Evolutionary conservation across 2,329 filamentous ascomycete species (phyloP), one percentile per base, ranked within the genome.

Genomic region (Penicillium sp.): DNA sequence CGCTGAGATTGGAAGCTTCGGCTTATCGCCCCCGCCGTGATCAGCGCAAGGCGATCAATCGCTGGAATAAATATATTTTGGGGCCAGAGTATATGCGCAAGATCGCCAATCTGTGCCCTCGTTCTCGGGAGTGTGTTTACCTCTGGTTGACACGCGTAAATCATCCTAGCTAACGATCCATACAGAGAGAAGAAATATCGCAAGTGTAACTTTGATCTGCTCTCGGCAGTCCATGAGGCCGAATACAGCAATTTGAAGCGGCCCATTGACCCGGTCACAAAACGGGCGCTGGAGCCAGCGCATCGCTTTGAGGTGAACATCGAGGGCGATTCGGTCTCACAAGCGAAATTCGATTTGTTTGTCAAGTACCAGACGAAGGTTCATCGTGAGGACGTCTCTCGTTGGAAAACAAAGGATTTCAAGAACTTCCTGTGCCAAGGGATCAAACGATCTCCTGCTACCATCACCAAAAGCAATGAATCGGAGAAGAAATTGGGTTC

Each of bases 231-330:
- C 26, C 77, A 79, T 54, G 73, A 74, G 54, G 65, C 73, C 6
- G 78, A 81, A 66, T 80, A 80, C 53, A 55, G 60, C 52, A 70
- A 73, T 33, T 58, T 81, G 29, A 72, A 75, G 55, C 72, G 73
- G 15, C 78, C 77, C 6, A 65, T 75, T 40, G 76, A 78, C 54
- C 76, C 76, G 14, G 71, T 69, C 49, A 77, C 75, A 11, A 75
- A 77, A 57, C 62, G 65, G n/a, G 66, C 70, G 0, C 69, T 80
- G 29, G 77, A 79, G 61, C 78, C 78, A 31, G 78, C 77, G 5
- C 77, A 80, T 66, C 74, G 71, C 35, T 79, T 80, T 50, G 77
- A 80, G 60, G 73, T 81, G 43, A 75, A 70, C 41, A 65, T 79
- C n/a, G 78, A 80, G 58, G 69, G 73, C 2, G 78, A 81, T 60